Conservation (phyloP, 306 rosid genomes). For the Rosa lucieae region DNA sequence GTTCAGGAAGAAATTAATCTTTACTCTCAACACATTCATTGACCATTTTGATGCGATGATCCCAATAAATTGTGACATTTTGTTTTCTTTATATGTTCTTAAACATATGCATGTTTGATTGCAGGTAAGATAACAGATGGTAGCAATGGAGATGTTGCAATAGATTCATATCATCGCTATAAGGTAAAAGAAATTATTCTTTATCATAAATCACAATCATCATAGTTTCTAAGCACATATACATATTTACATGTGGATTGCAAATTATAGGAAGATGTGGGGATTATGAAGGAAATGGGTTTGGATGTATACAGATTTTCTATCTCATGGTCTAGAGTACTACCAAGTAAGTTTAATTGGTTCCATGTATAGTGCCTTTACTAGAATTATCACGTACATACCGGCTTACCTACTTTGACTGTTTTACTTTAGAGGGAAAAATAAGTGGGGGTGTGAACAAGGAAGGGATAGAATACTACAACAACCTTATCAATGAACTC, state of each 20-base stretch:
- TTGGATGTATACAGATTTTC: conserved; percentile 48
- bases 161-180: conserved; percentile 48
- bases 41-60: background rate
- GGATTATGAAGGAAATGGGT: conserved; percentile 37
- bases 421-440: conserved; percentile 45
- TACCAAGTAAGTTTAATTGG: conserved; percentile 34
- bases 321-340: conserved; percentile 46
- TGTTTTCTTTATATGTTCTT: background rate
- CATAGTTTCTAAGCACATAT: background rate
- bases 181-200: conserved; percentile 26
- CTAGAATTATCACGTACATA: background rate
- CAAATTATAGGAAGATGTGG: conserved; percentile 37
- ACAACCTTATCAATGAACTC: conserved; percentile 58
- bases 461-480: conserved; percentile 60
- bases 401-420: background rate
- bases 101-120: background rate
- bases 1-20: too few species aligned
- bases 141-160: conserved; percentile 49
- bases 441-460: conserved; percentile 54
- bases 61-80: background rate
- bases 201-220: background rate
- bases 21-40: background rate
- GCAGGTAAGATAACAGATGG: conserved; percentile 40
- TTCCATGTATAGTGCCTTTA: background rate
- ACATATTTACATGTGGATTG: background rate